phyloP scores from a whole-genome alignment of 2,329 filamentous ascomycete species.

The Fusarium heterosporum region DNA sequence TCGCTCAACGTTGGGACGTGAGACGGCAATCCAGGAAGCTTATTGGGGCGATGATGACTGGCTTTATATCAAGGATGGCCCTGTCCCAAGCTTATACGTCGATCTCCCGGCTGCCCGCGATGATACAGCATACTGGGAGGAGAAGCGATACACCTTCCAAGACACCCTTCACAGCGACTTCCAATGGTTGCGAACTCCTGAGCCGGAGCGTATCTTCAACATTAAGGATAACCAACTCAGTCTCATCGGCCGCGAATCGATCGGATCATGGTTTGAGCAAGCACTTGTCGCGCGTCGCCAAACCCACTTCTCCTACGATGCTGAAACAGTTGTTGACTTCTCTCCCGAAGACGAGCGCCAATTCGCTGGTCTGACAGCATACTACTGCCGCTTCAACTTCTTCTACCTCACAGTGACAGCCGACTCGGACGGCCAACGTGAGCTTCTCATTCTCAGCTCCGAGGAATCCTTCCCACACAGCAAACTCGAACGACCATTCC shows the following conservation, averaged over 20 bases:
- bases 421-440: slow-evolving; percentile 65
- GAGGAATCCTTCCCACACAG: slow-evolving; percentile 68
- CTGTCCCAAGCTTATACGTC: slow-evolving; percentile 65
- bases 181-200: slow-evolving; percentile 68
- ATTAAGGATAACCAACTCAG: slow-evolving; percentile 56
- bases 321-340: slow-evolving; percentile 67
- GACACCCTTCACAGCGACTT: slow-evolving; percentile 62
- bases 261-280: slow-evolving; percentile 71
- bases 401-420: slow-evolving; percentile 72
- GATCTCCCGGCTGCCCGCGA: slow-evolving; percentile 62
- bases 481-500: slow-evolving; percentile 57
- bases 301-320: slow-evolving; percentile 70
- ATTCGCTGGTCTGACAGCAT: slow-evolving; percentile 70
- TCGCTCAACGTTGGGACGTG: slow-evolving; percentile 65
- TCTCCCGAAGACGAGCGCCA: slow-evolving; percentile 68
- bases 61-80: slow-evolving; percentile 71
- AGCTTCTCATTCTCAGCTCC: slow-evolving; percentile 67
- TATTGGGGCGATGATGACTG: slow-evolving; percentile 70
- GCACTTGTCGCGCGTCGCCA: slow-evolving; percentile 66
- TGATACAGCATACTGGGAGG: slow-evolving; percentile 63
- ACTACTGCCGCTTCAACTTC: slow-evolving; percentile 74
- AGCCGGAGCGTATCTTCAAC: slow-evolving; percentile 64
- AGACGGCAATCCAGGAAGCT: slow-evolving; percentile 69
- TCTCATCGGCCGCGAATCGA: slow-evolving; percentile 63
- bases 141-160: slow-evolving; percentile 61